These are phyloP conservation scores for Schizophyllum amplum DNA, from an alignment of 1,284 basidiomycete genomes.

Conservation along the genomic window DNA sequence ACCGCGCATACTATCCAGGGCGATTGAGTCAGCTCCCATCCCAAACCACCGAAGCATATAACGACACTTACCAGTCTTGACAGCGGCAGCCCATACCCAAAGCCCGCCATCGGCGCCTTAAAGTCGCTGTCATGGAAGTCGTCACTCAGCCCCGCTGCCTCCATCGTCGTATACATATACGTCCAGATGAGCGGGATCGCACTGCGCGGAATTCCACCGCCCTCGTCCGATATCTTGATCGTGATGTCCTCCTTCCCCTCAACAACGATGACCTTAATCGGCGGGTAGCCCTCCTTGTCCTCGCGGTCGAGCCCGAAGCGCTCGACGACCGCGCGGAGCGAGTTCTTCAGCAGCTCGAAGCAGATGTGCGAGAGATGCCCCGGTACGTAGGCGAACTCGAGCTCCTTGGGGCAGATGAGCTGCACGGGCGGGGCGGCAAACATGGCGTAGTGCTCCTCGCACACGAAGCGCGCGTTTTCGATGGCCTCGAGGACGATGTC, in stretches of 20 bases:
- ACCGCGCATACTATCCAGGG: constrained; percentile 72
- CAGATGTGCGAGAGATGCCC: constrained; percentile 94
- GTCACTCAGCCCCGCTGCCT: constrained; percentile 79
- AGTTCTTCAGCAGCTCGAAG: constrained; percentile 99
- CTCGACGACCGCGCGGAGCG: constrained; percentile 93
- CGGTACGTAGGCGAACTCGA: constrained; percentile 94
- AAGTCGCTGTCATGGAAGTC: constrained; percentile 91
- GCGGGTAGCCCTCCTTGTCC: constrained; percentile 60
- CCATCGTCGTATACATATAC: constrained; percentile 99
- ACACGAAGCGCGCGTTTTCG: constrained; percentile 96
- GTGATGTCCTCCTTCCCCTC: constrained; percentile 96
- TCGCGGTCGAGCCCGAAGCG: constrained; percentile 82
- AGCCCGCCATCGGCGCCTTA: constrained; percentile 98
- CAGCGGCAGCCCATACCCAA: constrained; percentile 89
- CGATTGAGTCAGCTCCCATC: constrained; percentile 1
- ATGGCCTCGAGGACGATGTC: constrained; percentile 98
- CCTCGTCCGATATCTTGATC: constrained; percentile 91
- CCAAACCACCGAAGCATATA: background rate
- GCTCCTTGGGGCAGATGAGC: constrained; percentile 85
- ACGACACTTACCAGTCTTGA: constrained; percentile 80
- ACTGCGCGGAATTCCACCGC: constrained; percentile 91
- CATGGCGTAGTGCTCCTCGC: constrained; percentile 95
- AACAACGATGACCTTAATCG: constrained; percentile 95
- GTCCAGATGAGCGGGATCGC: constrained; percentile 97
- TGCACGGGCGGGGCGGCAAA: constrained; percentile 97